Evolutionary conservation across 2,329 filamentous ascomycete genomes (phyloP), one percentile per base, ranked within the genome.

Genomic region (Sphaerulina vaccinii): DNA sequence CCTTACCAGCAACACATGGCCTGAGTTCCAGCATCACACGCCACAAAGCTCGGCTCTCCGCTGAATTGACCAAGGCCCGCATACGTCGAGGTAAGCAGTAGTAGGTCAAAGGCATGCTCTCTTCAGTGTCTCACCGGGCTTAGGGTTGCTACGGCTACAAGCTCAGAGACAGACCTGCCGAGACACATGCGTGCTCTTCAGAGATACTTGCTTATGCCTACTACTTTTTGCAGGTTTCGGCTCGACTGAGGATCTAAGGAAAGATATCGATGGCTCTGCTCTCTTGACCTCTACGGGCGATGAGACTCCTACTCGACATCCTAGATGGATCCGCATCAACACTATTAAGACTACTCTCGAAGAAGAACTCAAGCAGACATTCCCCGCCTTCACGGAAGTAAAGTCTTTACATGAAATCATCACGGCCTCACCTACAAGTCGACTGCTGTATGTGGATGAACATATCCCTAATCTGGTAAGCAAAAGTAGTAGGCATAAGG

Each of bases 321-420:
- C 90, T n/a, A 83, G 93, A 48, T 99, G 93, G 93, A 83, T 96
- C 35, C 83, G 93, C 1, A 78, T 97, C 56, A 99, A 97, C 66
- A 83, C 85, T 0, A 72, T 96, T 10, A 85, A 84, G 61, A 85
- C 84, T 9, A 85, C 79, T 0, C 68, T 95, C 4, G 78, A 85
- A 15, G 78, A 84, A 3, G 87, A 95, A 70, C 73, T 96, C 77
- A 13, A 84, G 81, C 0, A 47, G n/a, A 92, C 88, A 0, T 96
- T 97, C 68, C 70, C 78, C 1, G 76, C 74, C 1, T 92, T 85
- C 61, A 70, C 74, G 16, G 74, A 76, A 39, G 83, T 84, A 1
- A 65, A 72, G 0, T 75, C 74, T 0, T 71, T 96, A 3, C 15
- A 77, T 90, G 18, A 77, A 81, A 39, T 66, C 65, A 3, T 71